Conservation (phyloP, 2,329 filamentous ascomycete species). For the Trichophyton simii region DNA sequence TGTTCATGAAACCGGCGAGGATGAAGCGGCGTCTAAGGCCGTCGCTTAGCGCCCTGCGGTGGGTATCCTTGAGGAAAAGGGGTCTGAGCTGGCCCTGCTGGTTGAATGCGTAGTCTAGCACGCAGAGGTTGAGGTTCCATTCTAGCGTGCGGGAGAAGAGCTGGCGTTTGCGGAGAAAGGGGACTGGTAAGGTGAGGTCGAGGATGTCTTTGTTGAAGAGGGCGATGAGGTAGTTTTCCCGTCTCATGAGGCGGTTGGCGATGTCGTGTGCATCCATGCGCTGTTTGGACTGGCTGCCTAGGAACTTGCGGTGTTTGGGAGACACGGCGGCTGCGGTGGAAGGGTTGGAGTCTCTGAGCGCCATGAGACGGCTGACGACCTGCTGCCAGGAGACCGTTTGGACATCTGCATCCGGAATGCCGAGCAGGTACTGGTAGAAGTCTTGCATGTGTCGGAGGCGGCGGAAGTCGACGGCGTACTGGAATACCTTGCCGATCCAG, state of each 20-base stretch:
- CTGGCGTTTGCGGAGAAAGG: constrained; percentile 65
- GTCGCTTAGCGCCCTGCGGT: constrained; percentile 64
- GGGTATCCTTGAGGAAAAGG: constrained; percentile 71
- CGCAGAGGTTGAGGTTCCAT: constrained; percentile 81
- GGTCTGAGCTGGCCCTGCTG: constrained; percentile 75
- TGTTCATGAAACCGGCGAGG: constrained; percentile 73
- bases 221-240: constrained; percentile 93
- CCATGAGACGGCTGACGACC: constrained; percentile 73
- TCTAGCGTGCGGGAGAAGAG: constrained; percentile 81
- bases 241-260: constrained; percentile 89
- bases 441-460: constrained; percentile 66
- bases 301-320: constrained; percentile 46
- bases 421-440: constrained; percentile 72
- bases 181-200: constrained; percentile 72
- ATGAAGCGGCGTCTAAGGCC: constrained; percentile 66
- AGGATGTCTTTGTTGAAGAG: constrained; percentile 95
- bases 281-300: constrained; percentile 82
- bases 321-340: constrained; percentile 56
- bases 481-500: constrained; percentile 68
- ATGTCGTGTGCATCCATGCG: constrained; percentile 93
- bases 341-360: constrained; percentile 72
- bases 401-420: constrained; percentile 74
- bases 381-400: constrained; percentile 93
- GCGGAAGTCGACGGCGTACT: constrained; percentile 60
- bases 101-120: constrained; percentile 91